phyloP scores from a whole-genome alignment of 2,329 filamentous ascomycete genomes.

The Colletotrichum lindemuthianum region DNA sequence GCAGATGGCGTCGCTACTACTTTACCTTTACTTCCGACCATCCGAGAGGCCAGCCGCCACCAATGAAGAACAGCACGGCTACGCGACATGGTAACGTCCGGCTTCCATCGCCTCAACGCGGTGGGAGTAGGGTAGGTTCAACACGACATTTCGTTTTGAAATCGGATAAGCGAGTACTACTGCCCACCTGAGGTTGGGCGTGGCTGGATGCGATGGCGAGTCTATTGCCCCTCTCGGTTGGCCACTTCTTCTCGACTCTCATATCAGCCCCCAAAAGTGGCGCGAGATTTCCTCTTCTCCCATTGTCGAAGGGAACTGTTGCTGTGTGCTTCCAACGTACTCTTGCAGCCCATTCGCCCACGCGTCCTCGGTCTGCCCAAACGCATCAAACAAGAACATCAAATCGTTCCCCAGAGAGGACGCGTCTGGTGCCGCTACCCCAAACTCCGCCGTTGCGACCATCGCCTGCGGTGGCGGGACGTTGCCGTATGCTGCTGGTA shows the following conservation, averaged over 20 bases:
- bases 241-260: background rate
- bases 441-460: background rate
- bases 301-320: constrained; percentile 4
- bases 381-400: constrained; percentile 47
- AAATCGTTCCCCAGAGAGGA: constrained; percentile 47
- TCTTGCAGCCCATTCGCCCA: constrained; percentile 16
- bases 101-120: background rate
- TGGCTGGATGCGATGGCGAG: too few relatives aligned
- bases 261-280: constrained; percentile 46
- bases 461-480: background rate
- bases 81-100: background rate
- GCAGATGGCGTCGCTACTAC: background rate
- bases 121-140: too few relatives aligned
- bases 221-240: too few relatives aligned
- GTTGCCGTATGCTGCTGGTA: fast-evolving
- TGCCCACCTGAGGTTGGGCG: too few relatives aligned
- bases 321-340: constrained; percentile 4
- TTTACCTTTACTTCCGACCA: background rate
- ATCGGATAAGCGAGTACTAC: too few relatives aligned
- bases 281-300: constrained; percentile 44
- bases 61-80: background rate
- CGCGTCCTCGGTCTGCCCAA: constrained; percentile 38
- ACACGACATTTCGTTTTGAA: too few relatives aligned
- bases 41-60: background rate
- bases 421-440: constrained; percentile 43